Evolutionary conservation across 176 grass and related monocot genomes (phyloP), one percentile per base, ranked within the genome.

Genomic region (Luzula sylvatica): DNA sequence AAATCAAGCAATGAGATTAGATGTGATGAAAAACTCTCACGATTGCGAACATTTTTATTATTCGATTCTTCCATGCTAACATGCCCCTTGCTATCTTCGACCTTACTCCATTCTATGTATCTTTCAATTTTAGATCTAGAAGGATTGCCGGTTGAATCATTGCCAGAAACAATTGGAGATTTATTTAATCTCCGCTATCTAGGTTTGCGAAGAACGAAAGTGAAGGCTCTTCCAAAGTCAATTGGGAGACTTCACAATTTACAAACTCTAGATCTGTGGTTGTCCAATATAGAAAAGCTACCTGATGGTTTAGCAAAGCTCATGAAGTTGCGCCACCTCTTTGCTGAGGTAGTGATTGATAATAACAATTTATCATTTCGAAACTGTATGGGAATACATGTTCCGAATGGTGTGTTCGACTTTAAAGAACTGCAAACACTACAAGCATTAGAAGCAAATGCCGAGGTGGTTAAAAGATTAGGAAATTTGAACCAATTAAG

Each of bases 181-280:
- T 43, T 78, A 0, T 78, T 78, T 12, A 78, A 78, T 26, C 67
- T 77, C 0, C 57, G 16, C 11, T 52, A 72, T 65, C 15, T 72
- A 20, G 74, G 74, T 43, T 11, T 78, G 43, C 50, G 41, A 7
- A 63, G 20, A 8, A 58, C 75, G 32, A 78, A 52, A 44, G 75
- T 78, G 38, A 42, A 58, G 28, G 2, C n/a, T 19, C 58, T 35
- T 7, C 49, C 49, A 57, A 57, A 21, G 1, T 74, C 50, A 11
- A 30, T 74, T 0, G 39, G 50, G 8, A 74, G 35, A 18, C 38
- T 66, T 2, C 52, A 38, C 5, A 74, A 38, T 3, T 23, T 74
- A 8, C 8, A 65, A 42, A 74, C 50, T 2, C 3, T 65, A 6
- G 60, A 74, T 52, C 50, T 66, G 8, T 16, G 0, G 0, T 0